Conservation (phyloP, 106 monocot species). For the Ottelia alismoides region DNA sequence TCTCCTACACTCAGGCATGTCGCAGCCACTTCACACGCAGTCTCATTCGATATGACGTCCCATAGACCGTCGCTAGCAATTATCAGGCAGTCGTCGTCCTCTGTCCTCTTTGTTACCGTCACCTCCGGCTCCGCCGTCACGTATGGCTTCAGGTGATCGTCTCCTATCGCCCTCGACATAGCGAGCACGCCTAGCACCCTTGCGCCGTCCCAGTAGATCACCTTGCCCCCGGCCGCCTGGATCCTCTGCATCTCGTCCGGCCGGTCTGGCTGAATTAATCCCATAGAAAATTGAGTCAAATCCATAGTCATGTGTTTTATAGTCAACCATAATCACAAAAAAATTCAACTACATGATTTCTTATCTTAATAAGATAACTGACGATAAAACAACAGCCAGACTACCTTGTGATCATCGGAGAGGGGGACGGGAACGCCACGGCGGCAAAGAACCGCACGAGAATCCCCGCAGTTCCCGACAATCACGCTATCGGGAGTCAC, state of each 20-base stretch:
- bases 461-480: conserved; percentile 42
- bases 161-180: conserved; percentile 54
- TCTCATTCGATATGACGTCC: too few species aligned
- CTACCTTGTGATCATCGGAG: conserved; percentile 68
- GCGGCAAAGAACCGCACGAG: conserved; percentile 65
- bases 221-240: conserved; percentile 45
- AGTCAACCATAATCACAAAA: too few species aligned
- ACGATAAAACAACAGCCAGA: background rate
- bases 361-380: too few species aligned
- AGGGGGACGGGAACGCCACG: conserved; percentile 37
- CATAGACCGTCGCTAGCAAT: too few species aligned
- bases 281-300: background rate
- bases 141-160: conserved; percentile 7
- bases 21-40: conserved; percentile 5
- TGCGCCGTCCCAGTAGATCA: conserved; percentile 58
- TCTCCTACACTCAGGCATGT: background rate
- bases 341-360: too few species aligned
- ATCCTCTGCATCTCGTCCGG: conserved; percentile 56
- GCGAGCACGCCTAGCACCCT: conserved; percentile 57
- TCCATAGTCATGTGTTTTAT: background rate
- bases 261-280: conserved; percentile 35
- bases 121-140: conserved; percentile 13
- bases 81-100: conserved; percentile 15
- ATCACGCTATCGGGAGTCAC: conserved; percentile 2
- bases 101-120: conserved; percentile 11